Evolutionary conservation across 768 basidiomycete species (phyloP).

Genomic region (Mycena metata): DNA sequence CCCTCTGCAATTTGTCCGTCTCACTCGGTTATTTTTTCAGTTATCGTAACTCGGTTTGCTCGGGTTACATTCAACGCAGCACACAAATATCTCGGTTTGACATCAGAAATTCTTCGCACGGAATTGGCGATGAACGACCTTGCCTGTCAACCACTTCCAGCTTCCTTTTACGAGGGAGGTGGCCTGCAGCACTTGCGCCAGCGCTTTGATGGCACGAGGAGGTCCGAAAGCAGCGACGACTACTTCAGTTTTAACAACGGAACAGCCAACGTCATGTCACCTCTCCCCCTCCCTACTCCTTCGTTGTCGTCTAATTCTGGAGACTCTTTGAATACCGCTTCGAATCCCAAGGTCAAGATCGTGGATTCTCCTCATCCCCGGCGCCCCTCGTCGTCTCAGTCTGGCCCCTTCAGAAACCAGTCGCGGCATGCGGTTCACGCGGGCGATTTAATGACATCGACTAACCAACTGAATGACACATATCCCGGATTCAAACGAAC

Average conservation of each 20-base stretch:
- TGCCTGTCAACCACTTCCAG: conserved; percentile 94
- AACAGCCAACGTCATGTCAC: conserved; percentile 46
- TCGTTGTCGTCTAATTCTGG: conserved; percentile 47
- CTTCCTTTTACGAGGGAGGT: conserved; percentile 92
- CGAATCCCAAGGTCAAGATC: conserved; percentile 39
- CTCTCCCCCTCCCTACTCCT: conserved; percentile 42
- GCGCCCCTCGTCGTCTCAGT: conserved; percentile 35
- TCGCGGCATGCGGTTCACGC: conserved; percentile 78
- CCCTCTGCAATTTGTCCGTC: conserved; percentile 27
- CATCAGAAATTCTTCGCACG: conserved; percentile 93
- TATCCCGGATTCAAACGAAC: conserved; percentile 62
- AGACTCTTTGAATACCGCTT: conserved; percentile 35
- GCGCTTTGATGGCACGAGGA: conserved; percentile 79
- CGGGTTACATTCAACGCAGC: conserved; percentile 98
- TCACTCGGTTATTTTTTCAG: conserved; percentile 52
- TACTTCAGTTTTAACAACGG: conserved; percentile 62
- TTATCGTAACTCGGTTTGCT: conserved; percentile 95
- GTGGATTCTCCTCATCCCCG: conserved; percentile 39
- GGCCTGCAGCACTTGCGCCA: conserved; percentile 92
- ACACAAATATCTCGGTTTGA: conserved; percentile 95
- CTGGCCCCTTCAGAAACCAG: conserved; percentile 36
- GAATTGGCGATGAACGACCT: conserved; percentile 98
- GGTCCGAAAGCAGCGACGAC: conserved; percentile 68
- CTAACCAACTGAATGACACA: conserved; percentile 60
- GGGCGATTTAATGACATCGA: conserved; percentile 79